Conservation (phyloP, 208 protist genomes). For the Acanthamoeba royreba region DNA sequence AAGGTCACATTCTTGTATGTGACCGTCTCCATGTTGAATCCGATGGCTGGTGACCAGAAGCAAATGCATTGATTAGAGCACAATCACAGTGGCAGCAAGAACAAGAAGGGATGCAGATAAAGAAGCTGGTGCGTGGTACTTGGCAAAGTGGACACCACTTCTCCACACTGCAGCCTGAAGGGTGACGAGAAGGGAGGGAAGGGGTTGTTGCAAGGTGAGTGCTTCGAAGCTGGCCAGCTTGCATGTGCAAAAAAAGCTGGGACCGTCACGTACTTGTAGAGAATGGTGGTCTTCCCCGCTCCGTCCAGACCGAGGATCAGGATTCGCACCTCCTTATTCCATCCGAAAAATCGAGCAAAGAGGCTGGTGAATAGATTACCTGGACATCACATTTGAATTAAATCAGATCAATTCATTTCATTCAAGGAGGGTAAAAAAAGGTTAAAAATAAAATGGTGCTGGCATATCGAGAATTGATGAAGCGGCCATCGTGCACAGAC, state of each 20-base stretch:
- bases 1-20: conserved; percentile 88
- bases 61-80: not conserved
- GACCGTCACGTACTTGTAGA: conserved; percentile 77
- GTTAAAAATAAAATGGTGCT: no score
- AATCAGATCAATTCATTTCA: no score
- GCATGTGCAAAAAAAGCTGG: no score
- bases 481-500: no score
- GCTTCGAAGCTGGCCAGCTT: no score
- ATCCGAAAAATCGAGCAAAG: not conserved
- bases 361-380: conserved; percentile 18
- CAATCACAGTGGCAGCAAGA: not conserved
- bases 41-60: conserved; percentile 79
- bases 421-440: no score
- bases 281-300: conserved; percentile 94
- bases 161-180: conserved; percentile 84
- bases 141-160: conserved; percentile 85
- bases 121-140: conserved; percentile 64
- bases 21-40: conserved; percentile 89
- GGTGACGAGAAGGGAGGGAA: no score
- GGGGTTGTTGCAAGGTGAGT: no score
- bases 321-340: conserved; percentile 93
- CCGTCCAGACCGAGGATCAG: conserved; percentile 98
- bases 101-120: not conserved
- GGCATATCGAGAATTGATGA: no score
- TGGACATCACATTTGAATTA: not conserved